Percentiles rank a stretch among this genome's conserved stretches.
These are phyloP conservation scores for Colletotrichum abscissum DNA, from an alignment of 2,329 filamentous ascomycete species.

Conservation along the genomic window DNA sequence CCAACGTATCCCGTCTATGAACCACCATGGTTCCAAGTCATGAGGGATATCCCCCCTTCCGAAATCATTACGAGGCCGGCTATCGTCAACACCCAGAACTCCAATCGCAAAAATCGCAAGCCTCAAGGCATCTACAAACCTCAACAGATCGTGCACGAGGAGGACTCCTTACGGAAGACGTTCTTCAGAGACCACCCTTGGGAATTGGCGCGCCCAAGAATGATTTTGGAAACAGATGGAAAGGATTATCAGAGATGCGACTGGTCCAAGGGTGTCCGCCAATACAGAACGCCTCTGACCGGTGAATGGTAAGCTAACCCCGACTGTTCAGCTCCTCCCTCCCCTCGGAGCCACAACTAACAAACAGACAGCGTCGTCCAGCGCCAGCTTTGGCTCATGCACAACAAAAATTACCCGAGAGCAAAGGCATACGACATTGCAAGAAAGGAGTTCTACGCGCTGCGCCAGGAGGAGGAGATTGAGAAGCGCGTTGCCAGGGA, in stretches of 20 bases:
- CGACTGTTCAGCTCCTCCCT: conserved; percentile 5
- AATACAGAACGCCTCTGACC: conserved; percentile 80
- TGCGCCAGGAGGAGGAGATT: conserved; percentile 85
- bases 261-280: conserved; percentile 81
- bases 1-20: conserved; percentile 45
- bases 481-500: conserved; percentile 85
- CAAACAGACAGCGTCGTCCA: conserved; percentile 80
- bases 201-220: conserved; percentile 90
- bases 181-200: conserved; percentile 97
- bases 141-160: conserved; percentile 80
- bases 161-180: conserved; percentile 81
- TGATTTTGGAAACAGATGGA: conserved; percentile 87
- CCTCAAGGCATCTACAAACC: conserved; percentile 85
- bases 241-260: conserved; percentile 81
- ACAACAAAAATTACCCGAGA: conserved; percentile 71
- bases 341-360: conserved; percentile 34
- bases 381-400: conserved; percentile 87
- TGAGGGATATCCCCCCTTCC: conserved; percentile 66
- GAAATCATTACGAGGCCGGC: conserved; percentile 67
- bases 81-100: conserved; percentile 57
- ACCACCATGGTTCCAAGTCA: conserved; percentile 62
- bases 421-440: conserved; percentile 83
- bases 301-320: conserved; percentile 79
- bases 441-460: conserved; percentile 88
- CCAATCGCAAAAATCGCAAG: conserved; percentile 65